Base-by-base conservation (phyloP, 73 alveolate genomes). In the Blepharisma stoltei region DNA sequence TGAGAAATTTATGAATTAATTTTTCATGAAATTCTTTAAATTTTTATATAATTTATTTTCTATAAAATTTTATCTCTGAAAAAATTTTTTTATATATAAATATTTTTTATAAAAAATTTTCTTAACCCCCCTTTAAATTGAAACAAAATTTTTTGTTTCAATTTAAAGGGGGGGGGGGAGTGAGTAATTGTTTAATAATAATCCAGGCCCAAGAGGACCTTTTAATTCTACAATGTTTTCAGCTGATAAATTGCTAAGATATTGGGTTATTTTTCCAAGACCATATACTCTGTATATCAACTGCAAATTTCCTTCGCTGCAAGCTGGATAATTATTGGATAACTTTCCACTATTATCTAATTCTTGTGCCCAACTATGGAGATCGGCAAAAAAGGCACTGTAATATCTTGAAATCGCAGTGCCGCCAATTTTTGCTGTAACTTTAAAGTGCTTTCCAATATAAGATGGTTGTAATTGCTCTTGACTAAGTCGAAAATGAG, bases 131-230 rank as follows among this genome's bases (percentile, higher is more conserved):
- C n/a, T n/a, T n/a, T n/a, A n/a, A n/a, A n/a, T n/a, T n/a, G n/a
- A n/a, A n/a, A n/a, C n/a, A n/a, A n/a, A n/a, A n/a, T n/a, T n/a
- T n/a, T n/a, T n/a, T n/a, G n/a, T n/a, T n/a, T n/a, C n/a, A n/a
- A n/a, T n/a, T n/a, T n/a, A n/a, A n/a, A n/a, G n/a, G n/a, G n/a
- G n/a, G n/a, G n/a, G n/a, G n/a, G n/a, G n/a, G n/a, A n/a, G n/a
- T n/a, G n/a, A 8, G 18, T 14, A 60, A 60, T 38, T 60, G 49
- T 25, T n/a, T 9, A 60, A 9, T 38, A 60, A 20, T 25, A 60
- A 25, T 8, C 73, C 73, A 60, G 73, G 73, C 14, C 73, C 73
- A 14, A 60, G 73, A 9, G 73, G 73, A 1, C 73, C 73, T 60
- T 25, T 14, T 9, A 60, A 9, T 60, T 14, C 11, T 14, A 60